Conservation (phyloP, 2,329 filamentous ascomycete genomes). For the Hypoxylon sp. region DNA sequence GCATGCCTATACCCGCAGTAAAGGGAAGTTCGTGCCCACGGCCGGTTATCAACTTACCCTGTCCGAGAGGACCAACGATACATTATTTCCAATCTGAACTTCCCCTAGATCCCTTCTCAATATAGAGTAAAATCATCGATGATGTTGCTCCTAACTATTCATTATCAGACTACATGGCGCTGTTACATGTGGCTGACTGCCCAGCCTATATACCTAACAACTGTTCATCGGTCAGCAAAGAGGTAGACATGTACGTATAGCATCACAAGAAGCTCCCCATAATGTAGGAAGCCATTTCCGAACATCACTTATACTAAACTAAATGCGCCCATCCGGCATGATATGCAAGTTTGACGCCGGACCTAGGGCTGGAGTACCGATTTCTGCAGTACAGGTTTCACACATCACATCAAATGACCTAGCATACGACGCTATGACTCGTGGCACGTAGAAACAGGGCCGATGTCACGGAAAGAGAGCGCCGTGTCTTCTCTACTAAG, state of each 20-base stretch:
- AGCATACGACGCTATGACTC: conserved; percentile 2
- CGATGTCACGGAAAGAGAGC: conserved; percentile 15
- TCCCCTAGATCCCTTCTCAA: neutral
- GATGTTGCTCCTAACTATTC: too few species aligned
- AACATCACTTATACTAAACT: conserved; percentile 12
- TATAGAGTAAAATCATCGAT: too few species aligned
- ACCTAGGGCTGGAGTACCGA: conserved; percentile 14
- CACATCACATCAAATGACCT: conserved; percentile 35
- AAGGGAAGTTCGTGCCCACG: too few species aligned
- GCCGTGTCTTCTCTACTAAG: conserved; percentile 13
- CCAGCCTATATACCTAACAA: neutral
- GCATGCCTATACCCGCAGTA: neutral
- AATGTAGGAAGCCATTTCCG: neutral
- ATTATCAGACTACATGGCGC: neutral
- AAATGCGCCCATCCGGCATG: conserved; percentile 8
- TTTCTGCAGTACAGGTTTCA: conserved; percentile 29
- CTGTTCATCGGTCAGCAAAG: neutral
- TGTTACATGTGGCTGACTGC: neutral
- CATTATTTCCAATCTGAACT: neutral
- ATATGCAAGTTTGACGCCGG: conserved; percentile 24
- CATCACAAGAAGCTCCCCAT: neutral
- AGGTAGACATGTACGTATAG: neutral
- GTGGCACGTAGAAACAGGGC: conserved; percentile 9
- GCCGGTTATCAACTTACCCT: neutral
- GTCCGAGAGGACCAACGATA: neutral